phyloP scores from a whole-genome alignment of 2,329 filamentous ascomycete species.

The Nigrospora osmanthi region DNA sequence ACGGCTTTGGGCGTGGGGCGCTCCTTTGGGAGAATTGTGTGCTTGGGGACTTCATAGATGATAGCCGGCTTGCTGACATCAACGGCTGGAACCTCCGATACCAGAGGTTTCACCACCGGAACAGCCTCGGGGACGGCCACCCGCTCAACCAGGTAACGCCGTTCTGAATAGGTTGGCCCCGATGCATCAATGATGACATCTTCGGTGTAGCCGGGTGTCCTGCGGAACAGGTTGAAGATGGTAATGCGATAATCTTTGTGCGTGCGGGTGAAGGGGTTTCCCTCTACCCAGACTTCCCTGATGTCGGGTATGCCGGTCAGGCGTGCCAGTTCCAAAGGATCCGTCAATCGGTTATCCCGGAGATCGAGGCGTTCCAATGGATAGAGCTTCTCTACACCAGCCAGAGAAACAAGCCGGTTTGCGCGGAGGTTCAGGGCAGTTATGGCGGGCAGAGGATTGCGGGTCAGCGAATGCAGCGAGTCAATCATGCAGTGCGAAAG shows the following conservation, averaged over 20 bases:
- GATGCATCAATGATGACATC: conserved; percentile 84
- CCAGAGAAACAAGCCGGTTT: conserved; percentile 80
- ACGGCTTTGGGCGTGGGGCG: conserved; percentile 40
- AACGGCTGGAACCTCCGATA: conserved; percentile 53
- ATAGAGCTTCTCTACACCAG: conserved; percentile 80
- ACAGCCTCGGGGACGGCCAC: conserved; percentile 67
- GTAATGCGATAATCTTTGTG: conserved; percentile 78
- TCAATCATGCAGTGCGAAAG: conserved; percentile 97
- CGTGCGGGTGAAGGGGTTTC: conserved; percentile 85
- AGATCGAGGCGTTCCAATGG: conserved; percentile 87
- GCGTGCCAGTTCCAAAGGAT: conserved; percentile 83
- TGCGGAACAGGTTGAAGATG: conserved; percentile 94
- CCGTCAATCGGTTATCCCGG: conserved; percentile 82
- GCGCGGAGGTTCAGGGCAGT: conserved; percentile 85
- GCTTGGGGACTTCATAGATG: conserved; percentile 42
- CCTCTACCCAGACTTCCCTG: conserved; percentile 83
- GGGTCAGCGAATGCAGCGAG: conserved; percentile 77
- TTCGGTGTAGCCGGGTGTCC: conserved; percentile 80
- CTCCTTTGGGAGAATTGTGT: conserved; percentile 51
- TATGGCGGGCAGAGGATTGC: conserved; percentile 85
- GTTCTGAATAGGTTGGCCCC: conserved; percentile 77
- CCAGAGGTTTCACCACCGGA: conserved; percentile 66
- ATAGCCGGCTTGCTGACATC: conserved; percentile 63
- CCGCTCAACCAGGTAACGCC: conserved; percentile 75
- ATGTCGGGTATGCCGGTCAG: conserved; percentile 88